Base-by-base conservation (phyloP, 176 grass and related monocot genomes). In the Cenchrus purpureus region DNA sequence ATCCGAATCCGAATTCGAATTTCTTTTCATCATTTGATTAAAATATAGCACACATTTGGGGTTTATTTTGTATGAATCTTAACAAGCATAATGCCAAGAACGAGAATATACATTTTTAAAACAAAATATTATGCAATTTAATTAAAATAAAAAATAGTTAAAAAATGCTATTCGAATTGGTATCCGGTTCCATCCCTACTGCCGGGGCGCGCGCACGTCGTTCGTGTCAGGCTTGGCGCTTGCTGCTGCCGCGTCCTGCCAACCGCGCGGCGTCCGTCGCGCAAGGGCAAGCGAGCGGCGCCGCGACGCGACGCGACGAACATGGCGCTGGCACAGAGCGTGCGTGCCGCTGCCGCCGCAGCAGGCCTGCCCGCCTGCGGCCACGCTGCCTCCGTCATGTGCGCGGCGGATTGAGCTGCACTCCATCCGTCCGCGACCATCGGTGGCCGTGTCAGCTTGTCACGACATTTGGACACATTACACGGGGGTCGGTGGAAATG, bases 321-420 rank as follows among this genome's bases (percentile, higher is more conserved):
- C 77, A 80, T 74, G 77, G 77, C 77, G 10, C 14, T 13, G n/a
- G n/a, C 12, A 50, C 44, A 8, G 8, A 46, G 45, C 45, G 45
- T 25, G 11, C 17, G 3, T 40, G 37, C 37, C 37, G 37, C 6
- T 17, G 22, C n/a, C 6, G 74, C 51, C 1, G 70, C 71, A 54
- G 72, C 56, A 4, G 60, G 16, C 28, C 2, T 5, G 55, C 55
- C 55, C 1, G 17, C 17, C 17, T 20, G 4, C 64, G 78, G n/a
- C n/a, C 1, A 40, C 37, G 37, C 34, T 46, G 45, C 45, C 86
- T 20, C 61, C 42, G 32, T 7, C 89, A 91, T 80, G 89, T 87
- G 89, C 89, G 73, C 51, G 85, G 20, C 59, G 84, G 79, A 79
- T 90, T 87, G 51, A 62, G 80, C 3, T 52, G 15, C 54, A 90